phyloP scores from a whole-genome alignment of 73 alveolate species.

The Uronychia binucleata region DNA sequence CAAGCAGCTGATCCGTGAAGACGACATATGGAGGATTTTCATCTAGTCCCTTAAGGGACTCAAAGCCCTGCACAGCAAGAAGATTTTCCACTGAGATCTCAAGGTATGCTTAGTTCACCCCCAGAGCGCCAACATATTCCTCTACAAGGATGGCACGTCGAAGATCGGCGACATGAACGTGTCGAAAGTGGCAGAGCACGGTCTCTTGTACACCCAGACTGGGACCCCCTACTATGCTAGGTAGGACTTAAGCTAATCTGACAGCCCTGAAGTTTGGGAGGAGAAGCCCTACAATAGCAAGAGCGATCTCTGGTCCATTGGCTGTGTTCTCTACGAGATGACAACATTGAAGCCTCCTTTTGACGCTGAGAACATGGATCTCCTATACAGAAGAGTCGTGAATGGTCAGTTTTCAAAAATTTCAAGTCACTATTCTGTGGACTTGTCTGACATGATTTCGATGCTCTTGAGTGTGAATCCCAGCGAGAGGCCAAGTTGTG shows the following conservation, averaged over 20 bases:
- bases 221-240: slow-evolving; percentile 97
- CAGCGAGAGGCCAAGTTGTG: slow-evolving; percentile 74
- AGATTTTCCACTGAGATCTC: slow-evolving; percentile 82
- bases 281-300: slow-evolving; percentile 80
- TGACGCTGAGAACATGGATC: slow-evolving; percentile 73
- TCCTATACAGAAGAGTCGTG: slow-evolving; percentile 69
- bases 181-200: slow-evolving; percentile 82
- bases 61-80: slow-evolving; percentile 84
- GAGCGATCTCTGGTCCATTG: slow-evolving; percentile 88
- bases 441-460: slow-evolving; percentile 53
- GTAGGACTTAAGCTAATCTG: no score
- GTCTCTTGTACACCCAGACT: slow-evolving; percentile 84
- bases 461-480: slow-evolving; percentile 66
- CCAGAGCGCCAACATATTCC: slow-evolving; percentile 80
- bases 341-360: slow-evolving; percentile 80
- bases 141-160: slow-evolving; percentile 76
- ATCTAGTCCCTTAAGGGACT: slow-evolving; percentile 84
- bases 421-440: slow-evolving; percentile 70
- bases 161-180: slow-evolving; percentile 90
- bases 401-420: slow-evolving; percentile 73
- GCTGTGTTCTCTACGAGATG: slow-evolving; percentile 79
- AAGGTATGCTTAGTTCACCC: slow-evolving; percentile 20
- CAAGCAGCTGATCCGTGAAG: slow-evolving; percentile 73
- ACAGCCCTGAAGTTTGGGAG: slow-evolving; percentile 86
- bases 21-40: slow-evolving; percentile 88